These are phyloP conservation scores for Tarenaya hassleriana DNA, from an alignment of 345 rosid species.

Conservation along the genomic window DNA sequence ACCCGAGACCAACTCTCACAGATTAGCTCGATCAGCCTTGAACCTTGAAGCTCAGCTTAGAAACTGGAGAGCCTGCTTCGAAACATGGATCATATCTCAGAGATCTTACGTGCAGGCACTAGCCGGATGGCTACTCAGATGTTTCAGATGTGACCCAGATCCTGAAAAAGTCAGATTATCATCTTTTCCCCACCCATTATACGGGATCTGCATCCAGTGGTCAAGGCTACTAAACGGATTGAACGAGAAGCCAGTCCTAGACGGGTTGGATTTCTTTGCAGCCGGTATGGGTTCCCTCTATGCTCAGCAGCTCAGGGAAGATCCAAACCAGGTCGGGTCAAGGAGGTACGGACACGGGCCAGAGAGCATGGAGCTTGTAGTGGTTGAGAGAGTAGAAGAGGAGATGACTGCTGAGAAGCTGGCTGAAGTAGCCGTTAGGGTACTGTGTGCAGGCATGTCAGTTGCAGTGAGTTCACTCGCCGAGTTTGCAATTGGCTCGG, in stretches of 20 bases:
- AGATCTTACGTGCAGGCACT: constrained; percentile 66
- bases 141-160: constrained; percentile 58
- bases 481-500: constrained; percentile 54
- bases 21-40: constrained; percentile 56
- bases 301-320: constrained; percentile 58
- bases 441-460: constrained; percentile 90
- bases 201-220: constrained; percentile 77
- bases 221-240: constrained; percentile 59
- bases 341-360: constrained; percentile 39
- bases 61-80: constrained; percentile 83
- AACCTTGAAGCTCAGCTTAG: constrained; percentile 71
- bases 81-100: constrained; percentile 76
- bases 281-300: constrained; percentile 82
- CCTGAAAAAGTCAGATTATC: constrained; percentile 51
- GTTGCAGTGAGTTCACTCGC: constrained; percentile 68
- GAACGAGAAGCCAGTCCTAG: constrained; percentile 60
- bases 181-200: constrained; percentile 51
- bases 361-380: constrained; percentile 54
- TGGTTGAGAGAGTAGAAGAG: constrained; percentile 47
- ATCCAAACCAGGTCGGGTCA: constrained; percentile 38
- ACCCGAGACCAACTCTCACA: constrained; percentile 52
- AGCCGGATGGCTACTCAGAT: constrained; percentile 82
- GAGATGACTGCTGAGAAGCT: constrained; percentile 62
- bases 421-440: constrained; percentile 69
- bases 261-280: constrained; percentile 76